Conservation (phyloP, 164 flowering plant genomes). For the Umbilicus rupestris region DNA sequence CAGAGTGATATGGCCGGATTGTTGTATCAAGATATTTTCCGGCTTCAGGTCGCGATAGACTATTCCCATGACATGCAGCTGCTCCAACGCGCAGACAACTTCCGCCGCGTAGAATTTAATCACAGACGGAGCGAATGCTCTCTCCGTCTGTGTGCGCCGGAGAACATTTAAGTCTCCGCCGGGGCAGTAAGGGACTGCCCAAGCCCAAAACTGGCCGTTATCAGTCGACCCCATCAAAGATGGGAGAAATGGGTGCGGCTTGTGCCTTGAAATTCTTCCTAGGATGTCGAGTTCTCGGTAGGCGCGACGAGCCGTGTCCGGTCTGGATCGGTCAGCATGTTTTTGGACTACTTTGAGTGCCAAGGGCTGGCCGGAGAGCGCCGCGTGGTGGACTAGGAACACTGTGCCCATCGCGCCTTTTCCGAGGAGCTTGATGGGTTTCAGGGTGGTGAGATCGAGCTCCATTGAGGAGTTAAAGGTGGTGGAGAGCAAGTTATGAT, state of each 20-base stretch:
- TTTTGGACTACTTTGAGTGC: constrained; percentile 85
- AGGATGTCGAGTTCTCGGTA: constrained; percentile 74
- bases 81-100: constrained; percentile 43
- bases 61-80: constrained; percentile 45
- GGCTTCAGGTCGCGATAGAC: constrained; percentile 63
- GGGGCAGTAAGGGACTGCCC: constrained; percentile 84
- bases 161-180: constrained; percentile 90
- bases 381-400: constrained; percentile 58
- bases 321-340: constrained; percentile 29
- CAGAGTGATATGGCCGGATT: constrained; percentile 59
- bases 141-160: constrained; percentile 59
- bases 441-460: constrained; percentile 39
- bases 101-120: constrained; percentile 57
- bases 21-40: constrained; percentile 50
- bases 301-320: constrained; percentile 76
- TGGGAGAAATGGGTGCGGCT: constrained; percentile 64
- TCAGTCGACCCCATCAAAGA: constrained; percentile 46
- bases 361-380: constrained; percentile 35
- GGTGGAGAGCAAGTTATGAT: no score
- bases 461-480: constrained; percentile 11
- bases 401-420: constrained; percentile 94
- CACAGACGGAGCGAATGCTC: constrained; percentile 48
- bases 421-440: constrained; percentile 55
- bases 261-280: constrained; percentile 26
- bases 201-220: constrained; percentile 44